Evolutionary conservation across 257 asterid species (phyloP).

Genomic region (Jacaranda copaia): DNA sequence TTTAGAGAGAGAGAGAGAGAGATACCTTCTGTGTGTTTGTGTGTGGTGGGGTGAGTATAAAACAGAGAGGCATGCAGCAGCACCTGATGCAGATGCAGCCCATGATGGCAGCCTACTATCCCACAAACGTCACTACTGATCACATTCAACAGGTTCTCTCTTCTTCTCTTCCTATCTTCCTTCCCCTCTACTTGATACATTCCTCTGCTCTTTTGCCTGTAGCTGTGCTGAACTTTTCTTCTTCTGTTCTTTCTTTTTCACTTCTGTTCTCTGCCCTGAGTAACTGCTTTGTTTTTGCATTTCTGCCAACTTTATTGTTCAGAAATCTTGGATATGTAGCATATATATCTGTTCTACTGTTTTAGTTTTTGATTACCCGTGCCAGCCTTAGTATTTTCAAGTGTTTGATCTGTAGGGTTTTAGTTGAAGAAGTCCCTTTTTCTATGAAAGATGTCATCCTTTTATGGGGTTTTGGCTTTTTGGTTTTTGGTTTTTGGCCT

Average conservation of each 20-base stretch:
- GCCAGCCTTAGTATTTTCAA: neutral
- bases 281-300: slow-evolving; percentile 31
- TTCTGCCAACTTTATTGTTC: slow-evolving; percentile 35
- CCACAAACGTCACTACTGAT: slow-evolving; percentile 96
- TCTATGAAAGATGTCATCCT: neutral
- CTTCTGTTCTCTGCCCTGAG: slow-evolving; percentile 38
- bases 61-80: slow-evolving; percentile 71
- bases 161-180: slow-evolving; percentile 25
- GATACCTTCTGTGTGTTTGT: slow-evolving; percentile 40
- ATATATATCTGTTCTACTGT: neutral
- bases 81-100: slow-evolving; percentile 99
- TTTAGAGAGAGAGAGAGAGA: slow-evolving; percentile 34
- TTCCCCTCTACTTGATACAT: too few relatives aligned
- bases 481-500: slow-evolving; percentile 31
- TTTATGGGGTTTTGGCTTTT: slow-evolving; percentile 27
- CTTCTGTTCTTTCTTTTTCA: slow-evolving; percentile 40
- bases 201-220: too few relatives aligned
- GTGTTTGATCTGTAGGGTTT: slow-evolving; percentile 22
- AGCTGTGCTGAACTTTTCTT: neutral
- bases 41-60: slow-evolving; percentile 56
- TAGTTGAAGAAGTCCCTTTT: neutral
- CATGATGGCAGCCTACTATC: slow-evolving; percentile 99
- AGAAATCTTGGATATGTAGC: slow-evolving; percentile 26
- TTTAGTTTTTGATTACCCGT: neutral
- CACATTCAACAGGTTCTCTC: slow-evolving; percentile 89